A percentile compares a stretch with the other conserved stretches of the same genome.
Evolutionary conservation across 805 yeast genomes (phyloP).

Genomic region (Yamadazyma laniorum): DNA sequence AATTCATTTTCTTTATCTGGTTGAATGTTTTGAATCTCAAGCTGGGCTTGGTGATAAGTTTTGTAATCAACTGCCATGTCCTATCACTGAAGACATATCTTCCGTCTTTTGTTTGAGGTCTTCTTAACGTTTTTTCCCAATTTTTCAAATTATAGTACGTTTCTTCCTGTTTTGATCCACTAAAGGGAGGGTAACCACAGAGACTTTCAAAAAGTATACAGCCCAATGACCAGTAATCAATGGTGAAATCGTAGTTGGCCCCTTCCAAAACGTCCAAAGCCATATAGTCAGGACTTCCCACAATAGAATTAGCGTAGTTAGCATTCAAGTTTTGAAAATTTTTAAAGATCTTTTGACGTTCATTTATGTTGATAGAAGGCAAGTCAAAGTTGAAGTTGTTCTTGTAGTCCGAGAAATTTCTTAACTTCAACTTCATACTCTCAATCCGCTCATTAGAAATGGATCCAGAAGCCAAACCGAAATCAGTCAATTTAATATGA

Average conservation of each 20-base stretch:
- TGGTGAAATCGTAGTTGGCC: slow-evolving; percentile 88
- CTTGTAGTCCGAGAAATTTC: slow-evolving; percentile 65
- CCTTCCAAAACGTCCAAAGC: slow-evolving; percentile 97
- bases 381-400: slow-evolving; percentile 56
- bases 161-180: slow-evolving; percentile 91
- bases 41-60: slow-evolving; percentile 76
- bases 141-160: slow-evolving; percentile 90
- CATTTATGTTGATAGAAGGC: slow-evolving; percentile 71
- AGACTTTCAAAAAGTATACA: slow-evolving; percentile 95
- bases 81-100: slow-evolving; percentile 91
- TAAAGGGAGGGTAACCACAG: slow-evolving; percentile 96
- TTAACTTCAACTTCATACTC: slow-evolving; percentile 73
- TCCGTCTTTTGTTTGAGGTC: slow-evolving; percentile 92
- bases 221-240: slow-evolving; percentile 98
- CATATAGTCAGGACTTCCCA: slow-evolving; percentile 99
- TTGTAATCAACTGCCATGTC: slow-evolving; percentile 86
- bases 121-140: slow-evolving; percentile 83
- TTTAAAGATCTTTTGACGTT: slow-evolving; percentile 83
- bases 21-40: slow-evolving; percentile 73
- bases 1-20: slow-evolving; percentile 75
- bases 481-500: slow-evolving; percentile 91
- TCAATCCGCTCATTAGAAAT: slow-evolving; percentile 91
- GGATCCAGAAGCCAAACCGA: slow-evolving; percentile 96
- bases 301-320: slow-evolving; percentile 90
- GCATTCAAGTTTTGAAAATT: slow-evolving; percentile 54